These are phyloP conservation scores for Eimeria sp. DNA, from an alignment of 169 alveolate genomes.

Conservation along the genomic window DNA sequence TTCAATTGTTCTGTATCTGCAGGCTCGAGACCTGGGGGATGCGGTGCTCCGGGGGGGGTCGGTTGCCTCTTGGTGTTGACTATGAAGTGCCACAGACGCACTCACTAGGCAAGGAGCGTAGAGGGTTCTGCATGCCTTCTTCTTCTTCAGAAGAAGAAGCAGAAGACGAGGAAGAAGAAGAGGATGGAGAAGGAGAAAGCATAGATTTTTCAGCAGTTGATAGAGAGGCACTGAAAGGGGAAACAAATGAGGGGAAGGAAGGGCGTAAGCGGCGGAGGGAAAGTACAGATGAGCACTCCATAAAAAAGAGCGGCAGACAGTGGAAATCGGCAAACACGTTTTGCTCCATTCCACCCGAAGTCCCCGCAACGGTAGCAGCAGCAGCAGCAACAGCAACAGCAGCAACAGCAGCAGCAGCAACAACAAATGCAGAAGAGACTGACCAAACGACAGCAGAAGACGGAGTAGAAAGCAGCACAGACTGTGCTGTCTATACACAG, in stretches of 20 bases:
- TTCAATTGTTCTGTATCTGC: not conserved
- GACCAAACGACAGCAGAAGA: not conserved
- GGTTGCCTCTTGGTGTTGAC: constrained; percentile 65
- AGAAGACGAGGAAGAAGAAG: too few species aligned
- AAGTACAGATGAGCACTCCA: not conserved
- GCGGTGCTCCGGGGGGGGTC: not conserved
- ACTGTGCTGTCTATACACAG: not conserved
- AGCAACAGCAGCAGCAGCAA: not conserved
- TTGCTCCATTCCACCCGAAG: constrained; percentile 45
- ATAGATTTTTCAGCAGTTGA: not conserved
- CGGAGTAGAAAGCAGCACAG: not conserved
- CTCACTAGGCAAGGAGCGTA: not conserved
- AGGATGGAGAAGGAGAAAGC: not conserved
- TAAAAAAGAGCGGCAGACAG: not conserved
- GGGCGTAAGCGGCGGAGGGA: constrained; percentile 18
- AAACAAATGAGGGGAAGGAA: not conserved
- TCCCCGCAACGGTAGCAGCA: not conserved
- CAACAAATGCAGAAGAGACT: not conserved
- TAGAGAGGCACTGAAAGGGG: not conserved
- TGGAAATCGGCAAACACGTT: constrained; percentile 43
- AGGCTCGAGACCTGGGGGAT: constrained; percentile 70
- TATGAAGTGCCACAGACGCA: constrained; percentile 2
- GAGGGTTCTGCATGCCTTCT: not conserved
- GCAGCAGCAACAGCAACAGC: not conserved
- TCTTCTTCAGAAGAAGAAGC: too few species aligned